These are phyloP conservation scores for Linnemannia zychae DNA, from an alignment of 192 early-diverging fungal species.

Conservation along the genomic window DNA sequence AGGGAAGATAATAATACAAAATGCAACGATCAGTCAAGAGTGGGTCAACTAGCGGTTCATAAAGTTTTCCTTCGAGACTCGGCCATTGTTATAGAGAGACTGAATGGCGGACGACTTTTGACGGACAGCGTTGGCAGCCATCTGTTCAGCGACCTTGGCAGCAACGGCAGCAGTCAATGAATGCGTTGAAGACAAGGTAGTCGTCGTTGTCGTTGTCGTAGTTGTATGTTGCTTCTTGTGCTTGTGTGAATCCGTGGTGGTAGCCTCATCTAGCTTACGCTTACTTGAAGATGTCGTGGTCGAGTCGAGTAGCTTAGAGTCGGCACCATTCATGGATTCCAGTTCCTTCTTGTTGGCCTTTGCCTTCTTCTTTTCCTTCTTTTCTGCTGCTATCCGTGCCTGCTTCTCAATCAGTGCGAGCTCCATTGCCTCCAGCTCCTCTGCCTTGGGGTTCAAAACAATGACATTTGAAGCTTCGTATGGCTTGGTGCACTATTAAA, in stretches of 20 bases:
- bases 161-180: constrained; percentile 58
- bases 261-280: constrained; percentile 39
- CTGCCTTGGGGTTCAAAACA: constrained; percentile 76
- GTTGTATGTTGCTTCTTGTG: constrained; percentile 32
- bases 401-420: constrained; percentile 67
- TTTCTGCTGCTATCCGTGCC: constrained; percentile 58
- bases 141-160: constrained; percentile 60
- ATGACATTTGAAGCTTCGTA: constrained; percentile 72
- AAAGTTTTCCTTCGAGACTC: constrained; percentile 41
- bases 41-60: constrained; percentile 32
- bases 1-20: background rate
- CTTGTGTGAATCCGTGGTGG: constrained; percentile 12
- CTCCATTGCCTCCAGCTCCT: constrained; percentile 74
- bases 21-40: background rate
- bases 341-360: constrained; percentile 60
- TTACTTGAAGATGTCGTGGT: constrained; percentile 35
- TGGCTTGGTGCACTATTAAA: constrained; percentile 70
- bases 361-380: constrained; percentile 64
- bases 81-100: constrained; percentile 43
- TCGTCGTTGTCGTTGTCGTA: background rate
- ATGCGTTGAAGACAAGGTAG: constrained; percentile 30
- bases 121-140: constrained; percentile 49
- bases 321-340: constrained; percentile 45
- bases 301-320: constrained; percentile 20
- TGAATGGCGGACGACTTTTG: constrained; percentile 43